Conservation (phyloP, 176 grass and related monocot genomes). For the Oryza officinalis region DNA sequence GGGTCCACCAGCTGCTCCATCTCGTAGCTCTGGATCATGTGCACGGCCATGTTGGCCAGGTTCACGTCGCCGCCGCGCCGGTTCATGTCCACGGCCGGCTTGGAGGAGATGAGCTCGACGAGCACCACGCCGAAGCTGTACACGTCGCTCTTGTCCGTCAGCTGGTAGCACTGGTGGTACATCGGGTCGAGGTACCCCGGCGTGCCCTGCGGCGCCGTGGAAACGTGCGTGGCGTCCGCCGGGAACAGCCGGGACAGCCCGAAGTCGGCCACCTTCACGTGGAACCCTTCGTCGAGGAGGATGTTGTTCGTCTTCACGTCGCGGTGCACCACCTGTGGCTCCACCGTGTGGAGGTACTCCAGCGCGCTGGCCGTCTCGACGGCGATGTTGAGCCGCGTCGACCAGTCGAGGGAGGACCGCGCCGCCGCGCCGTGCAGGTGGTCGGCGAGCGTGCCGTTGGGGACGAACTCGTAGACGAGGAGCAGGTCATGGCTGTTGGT, state of each 20-base stretch:
- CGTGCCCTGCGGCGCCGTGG: slow-evolving; percentile 67
- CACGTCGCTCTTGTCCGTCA: slow-evolving; percentile 76
- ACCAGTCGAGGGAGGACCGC: slow-evolving; percentile 17
- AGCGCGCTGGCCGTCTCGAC: slow-evolving; percentile 59
- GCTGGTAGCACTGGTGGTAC: slow-evolving; percentile 63
- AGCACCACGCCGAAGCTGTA: slow-evolving; percentile 77
- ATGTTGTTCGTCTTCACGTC: slow-evolving; percentile 75
- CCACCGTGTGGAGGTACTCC: slow-evolving; percentile 47
- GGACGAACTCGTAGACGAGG: slow-evolving; percentile 71
- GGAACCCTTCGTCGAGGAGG: slow-evolving; percentile 50
- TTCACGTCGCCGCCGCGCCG: slow-evolving; percentile 31
- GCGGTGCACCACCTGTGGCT: slow-evolving; percentile 56
- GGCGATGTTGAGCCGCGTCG: slow-evolving; percentile 33
- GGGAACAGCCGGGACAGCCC: slow-evolving; percentile 61
- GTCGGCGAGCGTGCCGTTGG: slow-evolving; percentile 67
- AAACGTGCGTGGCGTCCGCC: slow-evolving; percentile 48
- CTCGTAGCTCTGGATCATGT: slow-evolving; percentile 47
- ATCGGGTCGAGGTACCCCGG: slow-evolving; percentile 60
- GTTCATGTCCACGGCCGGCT: slow-evolving; percentile 48
- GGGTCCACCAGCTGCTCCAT: slow-evolving; percentile 42
- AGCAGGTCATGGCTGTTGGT: slow-evolving; percentile 40
- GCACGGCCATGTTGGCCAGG: slow-evolving; percentile 49
- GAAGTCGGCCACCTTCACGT: slow-evolving; percentile 73
- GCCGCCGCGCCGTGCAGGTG: slow-evolving; percentile 42
- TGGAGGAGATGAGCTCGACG: slow-evolving; percentile 58